Percentiles rank a stretch among this genome's conserved stretches.
Evolutionary conservation across 805 yeast genomes (phyloP).

Genomic region (Yarrowia porcina): DNA sequence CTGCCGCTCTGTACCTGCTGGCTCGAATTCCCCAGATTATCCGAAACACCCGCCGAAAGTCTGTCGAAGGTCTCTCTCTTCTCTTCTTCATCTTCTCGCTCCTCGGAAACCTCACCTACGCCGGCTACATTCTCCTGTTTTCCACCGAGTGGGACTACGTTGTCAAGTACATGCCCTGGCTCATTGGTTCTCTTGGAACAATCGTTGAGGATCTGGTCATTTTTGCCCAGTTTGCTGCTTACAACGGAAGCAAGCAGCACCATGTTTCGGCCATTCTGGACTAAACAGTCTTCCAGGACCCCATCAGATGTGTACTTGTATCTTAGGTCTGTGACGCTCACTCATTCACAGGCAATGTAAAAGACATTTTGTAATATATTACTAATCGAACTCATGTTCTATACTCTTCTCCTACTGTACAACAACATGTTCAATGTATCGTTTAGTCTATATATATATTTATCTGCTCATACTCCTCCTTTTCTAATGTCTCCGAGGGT

Average conservation of each 20-base stretch:
- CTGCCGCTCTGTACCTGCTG: slow-evolving; percentile 65
- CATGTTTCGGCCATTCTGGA: slow-evolving; percentile 24
- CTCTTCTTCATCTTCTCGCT: slow-evolving; percentile 72
- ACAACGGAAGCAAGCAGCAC: slow-evolving; percentile 37
- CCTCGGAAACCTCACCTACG: slow-evolving; percentile 72
- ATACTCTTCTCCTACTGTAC: too few relatives aligned
- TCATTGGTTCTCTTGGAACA: slow-evolving; percentile 75
- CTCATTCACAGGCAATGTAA: background rate
- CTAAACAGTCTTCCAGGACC: background rate
- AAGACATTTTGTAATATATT: slow-evolving; percentile 13
- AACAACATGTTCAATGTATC: background rate
- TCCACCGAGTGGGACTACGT: slow-evolving; percentile 61
- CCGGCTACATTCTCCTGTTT: slow-evolving; percentile 65
- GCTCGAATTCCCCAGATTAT: slow-evolving; percentile 83
- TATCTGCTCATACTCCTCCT: background rate
- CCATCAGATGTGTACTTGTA: background rate
- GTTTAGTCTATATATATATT: background rate
- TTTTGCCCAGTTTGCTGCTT: slow-evolving; percentile 63
- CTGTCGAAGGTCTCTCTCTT: slow-evolving; percentile 83
- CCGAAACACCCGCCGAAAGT: slow-evolving; percentile 72
- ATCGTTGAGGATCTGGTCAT: slow-evolving; percentile 66
- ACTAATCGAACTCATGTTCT: too few relatives aligned
- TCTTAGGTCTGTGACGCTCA: background rate
- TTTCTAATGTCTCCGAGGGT: background rate
- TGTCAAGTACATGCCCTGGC: slow-evolving; percentile 66